Evolutionary conservation across 2,329 filamentous ascomycete genomes (phyloP).

Genomic region (Colletotrichum tofieldiae): DNA sequence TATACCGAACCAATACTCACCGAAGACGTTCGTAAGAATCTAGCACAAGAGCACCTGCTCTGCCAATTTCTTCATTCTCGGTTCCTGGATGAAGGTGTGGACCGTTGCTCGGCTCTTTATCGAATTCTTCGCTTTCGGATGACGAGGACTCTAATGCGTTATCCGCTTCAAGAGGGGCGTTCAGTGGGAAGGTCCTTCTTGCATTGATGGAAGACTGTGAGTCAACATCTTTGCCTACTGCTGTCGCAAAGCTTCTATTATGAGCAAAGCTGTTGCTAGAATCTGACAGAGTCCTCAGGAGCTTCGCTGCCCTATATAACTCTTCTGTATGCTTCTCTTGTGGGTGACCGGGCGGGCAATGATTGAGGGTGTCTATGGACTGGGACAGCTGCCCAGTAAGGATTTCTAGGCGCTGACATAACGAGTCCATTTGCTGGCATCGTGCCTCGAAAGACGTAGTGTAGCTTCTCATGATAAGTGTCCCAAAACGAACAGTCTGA

Average conservation of each 20-base stretch:
- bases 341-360: background rate
- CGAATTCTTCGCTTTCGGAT: slow-evolving; percentile 3
- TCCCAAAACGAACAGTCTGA: no score
- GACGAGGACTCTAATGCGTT: background rate
- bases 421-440: slow-evolving; percentile 46
- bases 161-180: background rate
- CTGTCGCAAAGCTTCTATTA: no score
- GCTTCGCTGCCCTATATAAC: background rate
- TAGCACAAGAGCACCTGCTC: slow-evolving; percentile 46
- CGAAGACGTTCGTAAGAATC: slow-evolving; percentile 49
- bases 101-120: background rate
- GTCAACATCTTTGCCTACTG: no score
- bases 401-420: slow-evolving; percentile 47
- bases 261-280: background rate
- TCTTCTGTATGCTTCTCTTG: background rate
- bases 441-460: slow-evolving; percentile 45
- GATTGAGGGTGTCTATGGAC: slow-evolving; percentile 23
- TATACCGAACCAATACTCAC: slow-evolving; percentile 27
- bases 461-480: slow-evolving; percentile 35
- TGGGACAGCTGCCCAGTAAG: slow-evolving; percentile 43
- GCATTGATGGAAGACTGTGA: no score
- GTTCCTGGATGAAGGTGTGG: background rate
- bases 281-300: background rate
- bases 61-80: background rate
- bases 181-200: background rate